Base-by-base conservation (phyloP, 768 basidiomycete genomes). In the Leccinum sublutescens region DNA sequence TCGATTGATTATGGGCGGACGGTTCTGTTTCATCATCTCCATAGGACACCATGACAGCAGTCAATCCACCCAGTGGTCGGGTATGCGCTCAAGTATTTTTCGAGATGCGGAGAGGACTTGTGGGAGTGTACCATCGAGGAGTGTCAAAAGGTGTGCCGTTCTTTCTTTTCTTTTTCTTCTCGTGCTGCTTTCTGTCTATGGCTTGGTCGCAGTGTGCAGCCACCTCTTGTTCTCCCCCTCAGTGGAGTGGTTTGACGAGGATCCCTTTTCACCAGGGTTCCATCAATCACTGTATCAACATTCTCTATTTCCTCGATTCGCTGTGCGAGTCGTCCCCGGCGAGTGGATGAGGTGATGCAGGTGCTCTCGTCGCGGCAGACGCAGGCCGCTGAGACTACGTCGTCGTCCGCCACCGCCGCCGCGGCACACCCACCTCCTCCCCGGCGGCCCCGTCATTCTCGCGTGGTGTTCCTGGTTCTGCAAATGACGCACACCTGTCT, bases 71-170 rank as follows among this genome's bases (percentile, higher is more conserved):
- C 89, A 71, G 88, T 91, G 36, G 94, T 95, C 33, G 80, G 82
- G 9, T 95, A 87, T 66, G 91, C 92, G 0, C 79, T 95, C 57
- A 94, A 94, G 71, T 87, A 90, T 68, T 94, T 89, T 55, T 79
- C 87, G 6, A 82, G 83, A 57, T 95, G 93, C 57, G 93, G 93
- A 5, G 94, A 96, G 67, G 95, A 97, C 71, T 73, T 96, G 10
- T 96, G 95, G 95, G 93, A 95, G 65, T 95, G 93, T 65, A 83
- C 96, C 38, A 75, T 94, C 25, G 93, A 96, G 69, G 92, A 95
- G 75, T 93, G 89, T 64, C 86, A 90, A 71, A 95, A 94, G 82
- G 95, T 90, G 58, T 11, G 50, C 25, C n/a, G 5, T n/a, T 25
- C 21, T 21, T 15, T 17, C 50, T 11, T 29, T 11, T 12, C 15